Evolutionary conservation across 1,284 basidiomycete species (phyloP).

Genomic region (Heterobasidion annosum): DNA sequence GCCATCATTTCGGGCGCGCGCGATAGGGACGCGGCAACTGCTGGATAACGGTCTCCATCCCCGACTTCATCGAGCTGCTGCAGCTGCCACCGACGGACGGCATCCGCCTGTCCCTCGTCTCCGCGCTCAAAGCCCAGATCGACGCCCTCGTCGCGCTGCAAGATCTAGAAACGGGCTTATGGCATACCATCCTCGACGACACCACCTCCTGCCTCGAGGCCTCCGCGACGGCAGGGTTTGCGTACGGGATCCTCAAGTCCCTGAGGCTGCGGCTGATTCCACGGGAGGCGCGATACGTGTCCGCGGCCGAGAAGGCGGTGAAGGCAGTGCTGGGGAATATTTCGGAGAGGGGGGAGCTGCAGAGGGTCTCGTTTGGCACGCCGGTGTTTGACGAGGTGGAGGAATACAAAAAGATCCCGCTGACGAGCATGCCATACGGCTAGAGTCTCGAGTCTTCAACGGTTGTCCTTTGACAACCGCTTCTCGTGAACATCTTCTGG

Average conservation of each 20-base stretch:
- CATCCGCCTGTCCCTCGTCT: slow-evolving; percentile 35
- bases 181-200: slow-evolving; percentile 56
- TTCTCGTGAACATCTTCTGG: too few relatives aligned
- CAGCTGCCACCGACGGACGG: slow-evolving; percentile 32
- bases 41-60: slow-evolving; percentile 57
- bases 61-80: slow-evolving; percentile 51
- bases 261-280: slow-evolving; percentile 40
- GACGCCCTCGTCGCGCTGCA: slow-evolving; percentile 44
- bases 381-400: slow-evolving; percentile 47
- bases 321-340: slow-evolving; percentile 37
- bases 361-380: slow-evolving; percentile 50
- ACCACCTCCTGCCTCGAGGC: slow-evolving; percentile 49
- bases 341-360: slow-evolving; percentile 39
- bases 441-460: slow-evolving; percentile 56
- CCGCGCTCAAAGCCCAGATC: slow-evolving; percentile 41
- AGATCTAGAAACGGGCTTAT: slow-evolving; percentile 40
- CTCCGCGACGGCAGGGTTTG: slow-evolving; percentile 53
- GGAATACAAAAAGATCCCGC: slow-evolving; percentile 14
- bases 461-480: too few relatives aligned
- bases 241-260: slow-evolving; percentile 39
- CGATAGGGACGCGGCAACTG: slow-evolving; percentile 60
- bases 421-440: slow-evolving; percentile 51
- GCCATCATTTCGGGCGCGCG: slow-evolving; percentile 45
- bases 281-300: slow-evolving; percentile 29
- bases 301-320: slow-evolving; percentile 38